These are phyloP conservation scores for Saccharum hybrid DNA, from an alignment of 202 grass and related monocot genomes.

Conservation along the genomic window DNA sequence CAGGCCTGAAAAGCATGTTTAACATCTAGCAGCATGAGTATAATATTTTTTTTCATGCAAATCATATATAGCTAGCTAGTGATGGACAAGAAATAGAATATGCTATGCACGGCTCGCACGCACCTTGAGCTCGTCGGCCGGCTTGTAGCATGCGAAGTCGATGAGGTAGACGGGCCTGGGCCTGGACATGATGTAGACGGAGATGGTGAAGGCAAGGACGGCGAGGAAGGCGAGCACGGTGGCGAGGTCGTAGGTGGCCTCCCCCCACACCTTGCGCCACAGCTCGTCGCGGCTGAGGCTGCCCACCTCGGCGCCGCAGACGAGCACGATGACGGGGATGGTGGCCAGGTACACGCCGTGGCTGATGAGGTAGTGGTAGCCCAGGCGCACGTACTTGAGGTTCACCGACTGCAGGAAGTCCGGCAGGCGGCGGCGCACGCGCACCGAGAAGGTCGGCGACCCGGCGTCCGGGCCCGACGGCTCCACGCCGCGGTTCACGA, in stretches of 20 bases:
- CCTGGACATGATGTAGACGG: constrained; percentile 89
- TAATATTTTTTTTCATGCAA: neutral
- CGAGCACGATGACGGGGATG: constrained; percentile 82
- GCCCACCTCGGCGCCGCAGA: constrained; percentile 90
- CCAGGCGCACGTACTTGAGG: constrained; percentile 93
- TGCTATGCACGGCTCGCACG: no score
- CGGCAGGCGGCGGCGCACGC: constrained; percentile 85
- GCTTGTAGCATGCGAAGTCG: constrained; percentile 92
- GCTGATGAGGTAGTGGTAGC: constrained; percentile 97
- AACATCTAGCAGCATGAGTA: neutral
- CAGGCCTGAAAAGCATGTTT: neutral
- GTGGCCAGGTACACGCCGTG: constrained; percentile 93
- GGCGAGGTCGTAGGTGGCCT: constrained; percentile 95
- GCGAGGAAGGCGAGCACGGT: constrained; percentile 89
- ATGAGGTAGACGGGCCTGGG: constrained; percentile 94
- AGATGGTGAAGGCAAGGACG: constrained; percentile 89
- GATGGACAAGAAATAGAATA: no score
- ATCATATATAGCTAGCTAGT: neutral
- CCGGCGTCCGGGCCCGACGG: constrained; percentile 90
- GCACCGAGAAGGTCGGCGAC: constrained; percentile 88
- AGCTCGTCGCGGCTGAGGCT: constrained; percentile 88
- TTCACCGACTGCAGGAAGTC: constrained; percentile 98
- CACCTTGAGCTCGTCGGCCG: constrained; percentile 94
- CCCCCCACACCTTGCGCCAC: constrained; percentile 83
- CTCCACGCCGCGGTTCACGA: constrained; percentile 93